Conservation (phyloP, 768 basidiomycete species). For the Suillus subluteus region DNA sequence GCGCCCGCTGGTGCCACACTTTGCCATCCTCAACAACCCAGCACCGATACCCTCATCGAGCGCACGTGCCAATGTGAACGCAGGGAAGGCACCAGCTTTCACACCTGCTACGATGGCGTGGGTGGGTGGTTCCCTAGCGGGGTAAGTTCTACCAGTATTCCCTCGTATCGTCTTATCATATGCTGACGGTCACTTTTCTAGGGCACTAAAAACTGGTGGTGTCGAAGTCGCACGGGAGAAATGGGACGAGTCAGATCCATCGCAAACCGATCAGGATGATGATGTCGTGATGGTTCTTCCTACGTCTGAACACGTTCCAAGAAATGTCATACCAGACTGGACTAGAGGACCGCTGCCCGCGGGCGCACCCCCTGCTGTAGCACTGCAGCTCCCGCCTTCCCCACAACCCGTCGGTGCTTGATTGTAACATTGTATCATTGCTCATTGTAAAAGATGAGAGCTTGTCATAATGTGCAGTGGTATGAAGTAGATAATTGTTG, state of each 20-base stretch:
- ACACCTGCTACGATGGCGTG: constrained; percentile 80
- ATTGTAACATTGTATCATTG: constrained; percentile 20
- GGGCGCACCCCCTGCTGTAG: constrained; percentile 65
- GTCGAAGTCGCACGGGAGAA: constrained; percentile 80
- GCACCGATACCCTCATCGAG: constrained; percentile 55
- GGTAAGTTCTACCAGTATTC: constrained; percentile 52
- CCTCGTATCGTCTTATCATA: constrained; percentile 4
- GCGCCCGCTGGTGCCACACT: constrained; percentile 67
- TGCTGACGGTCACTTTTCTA: constrained; percentile 30
- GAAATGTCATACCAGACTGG: constrained; percentile 78
- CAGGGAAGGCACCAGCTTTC: constrained; percentile 89
- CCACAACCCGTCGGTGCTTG: constrained; percentile 41
- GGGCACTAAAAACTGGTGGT: constrained; percentile 86
- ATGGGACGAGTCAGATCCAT: constrained; percentile 74
- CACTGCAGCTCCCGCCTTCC: constrained; percentile 18
- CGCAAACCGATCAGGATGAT: constrained; percentile 45
- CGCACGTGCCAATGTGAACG: constrained; percentile 58
- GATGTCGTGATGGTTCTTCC: constrained; percentile 22
- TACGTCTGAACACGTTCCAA: constrained; percentile 33
- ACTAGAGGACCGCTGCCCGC: constrained; percentile 62
- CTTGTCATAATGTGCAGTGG: neutral
- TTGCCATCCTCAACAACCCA: constrained; percentile 88
- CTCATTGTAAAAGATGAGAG: constrained; percentile 9
- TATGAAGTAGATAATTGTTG: constrained; percentile 1
- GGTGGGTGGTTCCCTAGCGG: constrained; percentile 93